Evolutionary conservation across 768 basidiomycete genomes (phyloP), one percentile per base, ranked within the genome.

Genomic region (Megacollybia marginata): DNA sequence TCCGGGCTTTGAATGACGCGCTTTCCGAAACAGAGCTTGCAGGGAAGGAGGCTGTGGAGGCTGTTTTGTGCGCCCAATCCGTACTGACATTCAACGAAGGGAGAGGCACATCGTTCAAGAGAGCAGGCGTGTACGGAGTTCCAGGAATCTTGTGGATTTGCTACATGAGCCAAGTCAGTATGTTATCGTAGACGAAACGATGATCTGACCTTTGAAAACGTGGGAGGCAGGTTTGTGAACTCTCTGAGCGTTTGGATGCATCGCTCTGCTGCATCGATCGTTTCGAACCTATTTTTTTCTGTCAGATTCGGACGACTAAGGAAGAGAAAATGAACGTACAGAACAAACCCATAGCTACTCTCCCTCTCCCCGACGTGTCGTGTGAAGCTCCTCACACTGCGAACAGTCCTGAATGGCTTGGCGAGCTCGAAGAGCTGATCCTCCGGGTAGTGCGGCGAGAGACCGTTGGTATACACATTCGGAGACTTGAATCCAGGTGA

Each of bases 381-480:
- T 44, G 89, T 92, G 58, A 92, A 92, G 23, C 23, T 28, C 23
- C 88, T 68, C 15, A 91, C 90, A 52, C 88, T 91, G 57, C 81
- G 66, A 9, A 92, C 79, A 19, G 69, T 71, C 4, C 89, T 90
- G 55, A 80, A 92, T n/a, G 79, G 83, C 19, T 73, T 66, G 33
- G 85, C 75, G 49, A 92, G 79, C 31, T 78, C 78, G 56, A 82
- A 82, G 38, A 92, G 71, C 53, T 88, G 78, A 52, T 88, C 88
- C 58, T 91, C 89, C 0, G 87, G 82, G 58, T 79, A 91, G 65
- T 89, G 81, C 5, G 88, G 85, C 2, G 88, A 88, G 13, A 92
- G 75, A 12, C 89, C 89, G 58, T 92, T 92, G 68, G 92, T 90
- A 62, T 92, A 92, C 0, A 92, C 85, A 56, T 92, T 92, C 0